Conservation (phyloP, 805 yeast species). For the Lachancea waltii region DNA sequence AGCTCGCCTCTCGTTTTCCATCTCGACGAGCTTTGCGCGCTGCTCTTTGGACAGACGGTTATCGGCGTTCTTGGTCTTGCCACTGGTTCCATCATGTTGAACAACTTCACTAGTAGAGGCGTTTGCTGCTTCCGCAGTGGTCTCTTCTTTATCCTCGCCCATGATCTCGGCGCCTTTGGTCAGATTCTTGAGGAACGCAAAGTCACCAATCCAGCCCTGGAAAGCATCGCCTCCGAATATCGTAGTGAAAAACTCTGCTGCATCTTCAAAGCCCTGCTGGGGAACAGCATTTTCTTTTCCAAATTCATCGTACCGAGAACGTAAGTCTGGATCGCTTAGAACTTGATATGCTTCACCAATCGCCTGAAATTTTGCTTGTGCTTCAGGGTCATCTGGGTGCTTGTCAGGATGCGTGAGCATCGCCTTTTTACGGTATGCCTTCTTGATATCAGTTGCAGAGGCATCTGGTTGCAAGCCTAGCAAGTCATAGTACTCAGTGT, state of each 20-base stretch:
- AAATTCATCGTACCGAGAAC: conserved; percentile 71
- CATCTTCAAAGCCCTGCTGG: conserved; percentile 72
- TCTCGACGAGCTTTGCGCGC: conserved; percentile 44
- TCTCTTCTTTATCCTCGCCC: conserved; percentile 25
- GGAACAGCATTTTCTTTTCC: conserved; percentile 77
- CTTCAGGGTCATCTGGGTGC: conserved; percentile 89
- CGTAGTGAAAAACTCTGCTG: conserved; percentile 72
- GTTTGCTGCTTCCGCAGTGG: conserved; percentile 11
- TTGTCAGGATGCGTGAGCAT: conserved; percentile 92
- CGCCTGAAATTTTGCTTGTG: conserved; percentile 81
- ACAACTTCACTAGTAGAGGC: conserved; percentile 14
- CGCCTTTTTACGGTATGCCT: conserved; percentile 88
- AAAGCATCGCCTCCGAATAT: conserved; percentile 84
- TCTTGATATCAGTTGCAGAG: conserved; percentile 75
- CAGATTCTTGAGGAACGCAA: conserved; percentile 59
- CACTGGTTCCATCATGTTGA: conserved; percentile 34
- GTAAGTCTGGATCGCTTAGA: conserved; percentile 60
- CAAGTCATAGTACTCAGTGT: conserved; percentile 79
- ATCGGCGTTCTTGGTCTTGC: conserved; percentile 19
- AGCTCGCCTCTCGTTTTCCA: conserved; percentile 49
- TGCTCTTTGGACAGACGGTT: conserved; percentile 33
- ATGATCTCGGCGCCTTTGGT: conserved; percentile 49
- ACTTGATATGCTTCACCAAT: conserved; percentile 68
- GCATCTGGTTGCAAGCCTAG: conserved; percentile 67
- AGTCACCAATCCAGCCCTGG: conserved; percentile 72